A percentile compares a stretch with the other conserved stretches of the same genome.
phyloP scores from a whole-genome alignment of 352 stramenopile genomes.

The Phytophthora palmivora region DNA sequence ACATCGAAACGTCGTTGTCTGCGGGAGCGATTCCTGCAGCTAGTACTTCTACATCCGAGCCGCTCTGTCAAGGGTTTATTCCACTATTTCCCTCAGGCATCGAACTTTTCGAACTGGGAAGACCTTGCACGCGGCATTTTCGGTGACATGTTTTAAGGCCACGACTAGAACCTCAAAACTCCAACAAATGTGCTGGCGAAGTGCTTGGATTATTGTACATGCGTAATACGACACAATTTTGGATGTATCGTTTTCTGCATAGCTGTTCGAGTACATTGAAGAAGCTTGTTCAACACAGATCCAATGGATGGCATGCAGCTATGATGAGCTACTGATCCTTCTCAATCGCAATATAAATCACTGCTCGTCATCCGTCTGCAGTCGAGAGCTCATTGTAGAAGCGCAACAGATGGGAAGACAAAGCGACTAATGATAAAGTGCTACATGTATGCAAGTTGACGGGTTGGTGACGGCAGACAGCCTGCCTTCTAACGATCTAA shows the following conservation, averaged over 20 bases:
- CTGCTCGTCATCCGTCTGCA: constrained; percentile 22
- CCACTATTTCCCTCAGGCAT: constrained; percentile 66
- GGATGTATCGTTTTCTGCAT: not conserved
- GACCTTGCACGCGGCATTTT: constrained; percentile 74
- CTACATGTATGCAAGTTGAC: constrained; percentile 51
- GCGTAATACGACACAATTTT: not conserved
- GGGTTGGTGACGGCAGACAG: constrained; percentile 11
- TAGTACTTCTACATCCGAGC: constrained; percentile 83
- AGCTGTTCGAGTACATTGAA: not conserved
- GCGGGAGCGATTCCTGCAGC: constrained; percentile 72
- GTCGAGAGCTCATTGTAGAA: constrained; percentile 30
- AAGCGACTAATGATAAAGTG: constrained; percentile 42
- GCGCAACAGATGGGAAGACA: constrained; percentile 24
- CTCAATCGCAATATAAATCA: not conserved
- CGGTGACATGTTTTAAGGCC: constrained; percentile 57
- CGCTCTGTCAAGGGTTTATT: constrained; percentile 74
- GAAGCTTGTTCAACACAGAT: not conserved
- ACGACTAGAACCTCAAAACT: not conserved
- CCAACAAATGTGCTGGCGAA: not conserved
- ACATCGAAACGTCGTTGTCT: constrained; percentile 38
- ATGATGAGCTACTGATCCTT: not conserved
- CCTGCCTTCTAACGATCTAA: constrained; percentile 52
- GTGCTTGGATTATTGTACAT: constrained; percentile 7
- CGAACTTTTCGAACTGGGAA: constrained; percentile 55
- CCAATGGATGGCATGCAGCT: not conserved